Evolutionary conservation across 202 grass and related monocot species (phyloP).

Genomic region (Brachypodium distachyon): DNA sequence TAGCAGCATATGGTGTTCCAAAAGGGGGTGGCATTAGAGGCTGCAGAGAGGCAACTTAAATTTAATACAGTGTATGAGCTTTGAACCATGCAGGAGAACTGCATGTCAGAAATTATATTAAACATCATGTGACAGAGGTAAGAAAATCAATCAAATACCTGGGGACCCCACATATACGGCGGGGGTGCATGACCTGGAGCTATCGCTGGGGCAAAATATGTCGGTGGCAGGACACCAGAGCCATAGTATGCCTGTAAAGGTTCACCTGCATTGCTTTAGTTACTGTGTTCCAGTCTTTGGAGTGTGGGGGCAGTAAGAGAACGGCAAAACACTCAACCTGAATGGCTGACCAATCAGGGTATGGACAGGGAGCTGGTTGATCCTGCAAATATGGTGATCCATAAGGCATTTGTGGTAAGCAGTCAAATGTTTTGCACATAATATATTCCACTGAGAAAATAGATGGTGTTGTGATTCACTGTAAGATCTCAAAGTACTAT

Average conservation of each 20-base stretch:
- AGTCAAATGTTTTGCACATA: neutral
- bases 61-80: slow-evolving; percentile 9
- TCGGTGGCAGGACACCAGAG: slow-evolving; percentile 56
- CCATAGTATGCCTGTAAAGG: slow-evolving; percentile 78
- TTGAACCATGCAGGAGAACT: too few species aligned
- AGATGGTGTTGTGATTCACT: neutral
- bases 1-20: slow-evolving; percentile 56
- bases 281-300: neutral
- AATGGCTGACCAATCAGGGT: slow-evolving; percentile 86
- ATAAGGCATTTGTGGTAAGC: neutral
- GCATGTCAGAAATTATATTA: too few species aligned
- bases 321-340: slow-evolving; percentile 41
- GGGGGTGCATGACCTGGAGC: slow-evolving; percentile 65
- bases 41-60: slow-evolving; percentile 15
- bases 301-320: neutral
- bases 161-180: slow-evolving; percentile 86
- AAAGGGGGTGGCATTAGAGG: slow-evolving; percentile 52
- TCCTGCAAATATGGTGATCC: slow-evolving; percentile 46
- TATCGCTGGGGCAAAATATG: slow-evolving; percentile 60
- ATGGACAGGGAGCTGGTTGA: slow-evolving; percentile 58
- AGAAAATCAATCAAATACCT: slow-evolving; percentile 57
- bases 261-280: neutral
- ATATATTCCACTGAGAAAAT: neutral
- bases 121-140: neutral
- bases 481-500: neutral